A percentile compares a stretch with the other conserved stretches of the same genome.
Conservation (phyloP, 2,329 filamentous ascomycete species). For the Akanthomyces lecanii region DNA sequence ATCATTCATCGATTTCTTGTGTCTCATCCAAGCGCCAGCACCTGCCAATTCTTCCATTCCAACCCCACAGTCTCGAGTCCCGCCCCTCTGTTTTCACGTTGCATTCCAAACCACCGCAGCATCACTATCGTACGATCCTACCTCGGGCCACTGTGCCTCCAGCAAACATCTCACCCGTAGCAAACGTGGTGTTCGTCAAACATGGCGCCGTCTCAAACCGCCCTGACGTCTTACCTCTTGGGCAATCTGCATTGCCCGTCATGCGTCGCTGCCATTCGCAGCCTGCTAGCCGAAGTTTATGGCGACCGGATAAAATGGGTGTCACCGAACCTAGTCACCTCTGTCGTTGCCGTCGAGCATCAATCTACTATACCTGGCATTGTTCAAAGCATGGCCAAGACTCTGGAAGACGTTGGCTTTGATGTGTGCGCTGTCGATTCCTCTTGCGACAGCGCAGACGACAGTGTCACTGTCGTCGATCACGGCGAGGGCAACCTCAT, state of each 20-base stretch:
- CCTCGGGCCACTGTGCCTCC: neutral
- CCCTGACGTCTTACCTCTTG: constrained; percentile 61
- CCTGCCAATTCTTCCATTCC: neutral
- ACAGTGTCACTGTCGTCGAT: constrained; percentile 22
- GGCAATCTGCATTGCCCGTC: constrained; percentile 76
- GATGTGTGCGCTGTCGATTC: constrained; percentile 50
- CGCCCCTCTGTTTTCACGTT: neutral
- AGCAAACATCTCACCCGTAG: constrained; percentile 7
- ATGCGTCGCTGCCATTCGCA: constrained; percentile 63
- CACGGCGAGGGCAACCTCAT: constrained; percentile 24
- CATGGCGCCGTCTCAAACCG: constrained; percentile 29
- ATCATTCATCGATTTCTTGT: neutral
- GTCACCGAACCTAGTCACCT: constrained; percentile 67
- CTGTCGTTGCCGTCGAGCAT: constrained; percentile 61
- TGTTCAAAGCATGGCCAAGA: constrained; percentile 40
- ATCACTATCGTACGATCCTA: neutral
- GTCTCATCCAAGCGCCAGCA: neutral
- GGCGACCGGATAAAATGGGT: constrained; percentile 50
- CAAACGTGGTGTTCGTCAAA: constrained; percentile 7
- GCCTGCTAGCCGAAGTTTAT: constrained; percentile 48
- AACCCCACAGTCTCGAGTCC: constrained; percentile 2
- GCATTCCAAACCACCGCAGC: constrained; percentile 6
- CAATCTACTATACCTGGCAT: constrained; percentile 36
- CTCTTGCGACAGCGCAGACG: constrained; percentile 29
- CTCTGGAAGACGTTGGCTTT: constrained; percentile 55